Evolutionary conservation across 2,329 filamentous ascomycete genomes (phyloP).

Genomic region (Pseudogymnoascus sp.): DNA sequence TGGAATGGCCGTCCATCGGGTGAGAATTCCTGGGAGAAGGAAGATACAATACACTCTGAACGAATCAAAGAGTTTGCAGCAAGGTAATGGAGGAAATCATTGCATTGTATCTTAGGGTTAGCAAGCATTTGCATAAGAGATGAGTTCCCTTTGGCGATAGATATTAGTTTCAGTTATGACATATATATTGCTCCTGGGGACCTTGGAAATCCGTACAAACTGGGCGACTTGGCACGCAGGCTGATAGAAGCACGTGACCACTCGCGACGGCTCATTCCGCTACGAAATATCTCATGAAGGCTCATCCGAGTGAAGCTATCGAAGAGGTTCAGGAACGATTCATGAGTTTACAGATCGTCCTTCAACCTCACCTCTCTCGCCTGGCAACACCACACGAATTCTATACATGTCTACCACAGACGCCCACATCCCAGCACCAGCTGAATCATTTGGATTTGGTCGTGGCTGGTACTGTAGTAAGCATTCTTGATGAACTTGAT

Average conservation of each 20-base stretch:
- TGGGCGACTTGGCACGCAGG: not conserved
- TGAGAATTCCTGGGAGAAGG: conserved; percentile 17
- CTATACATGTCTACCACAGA: too few relatives aligned
- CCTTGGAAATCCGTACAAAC: too few relatives aligned
- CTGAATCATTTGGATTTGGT: too few relatives aligned
- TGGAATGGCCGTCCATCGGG: conserved; percentile 15
- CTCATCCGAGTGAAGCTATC: not conserved
- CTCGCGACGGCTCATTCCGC: not conserved
- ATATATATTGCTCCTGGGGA: too few relatives aligned
- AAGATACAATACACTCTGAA: conserved; percentile 15
- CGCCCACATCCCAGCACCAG: too few relatives aligned
- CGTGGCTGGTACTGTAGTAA: too few relatives aligned
- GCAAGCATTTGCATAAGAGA: not conserved
- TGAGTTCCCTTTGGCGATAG: not conserved
- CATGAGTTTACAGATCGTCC: too few relatives aligned
- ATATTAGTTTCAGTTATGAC: not conserved
- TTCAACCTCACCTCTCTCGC: too few relatives aligned
- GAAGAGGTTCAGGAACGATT: not conserved
- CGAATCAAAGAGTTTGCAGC: conserved; percentile 14
- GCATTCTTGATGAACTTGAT: too few relatives aligned
- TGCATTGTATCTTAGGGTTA: conserved; percentile 2
- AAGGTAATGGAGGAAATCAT: not conserved
- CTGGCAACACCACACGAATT: too few relatives aligned
- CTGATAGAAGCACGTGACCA: not conserved
- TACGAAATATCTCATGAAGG: not conserved